Conservation (phyloP, 768 basidiomycete species). For the Termitomyces sp. region DNA sequence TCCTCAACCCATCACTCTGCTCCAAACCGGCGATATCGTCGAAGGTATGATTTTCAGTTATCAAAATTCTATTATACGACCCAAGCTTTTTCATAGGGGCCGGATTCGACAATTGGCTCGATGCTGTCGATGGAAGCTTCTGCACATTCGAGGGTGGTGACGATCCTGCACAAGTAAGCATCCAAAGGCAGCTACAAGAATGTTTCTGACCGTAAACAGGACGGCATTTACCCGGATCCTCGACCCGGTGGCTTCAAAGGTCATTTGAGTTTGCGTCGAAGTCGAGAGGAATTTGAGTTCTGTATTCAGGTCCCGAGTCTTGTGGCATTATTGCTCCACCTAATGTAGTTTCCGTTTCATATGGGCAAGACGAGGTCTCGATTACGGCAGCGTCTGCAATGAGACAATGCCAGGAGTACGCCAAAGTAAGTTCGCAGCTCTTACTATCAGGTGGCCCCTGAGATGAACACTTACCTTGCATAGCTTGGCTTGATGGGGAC, state of each 20-base stretch:
- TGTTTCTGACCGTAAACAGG: slow-evolving; percentile 7
- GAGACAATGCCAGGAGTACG: slow-evolving; percentile 45
- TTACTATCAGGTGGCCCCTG: background rate
- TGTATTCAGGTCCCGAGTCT: slow-evolving; percentile 23
- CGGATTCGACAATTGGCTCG: slow-evolving; percentile 43
- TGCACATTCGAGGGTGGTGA: slow-evolving; percentile 43
- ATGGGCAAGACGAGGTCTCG: slow-evolving; percentile 37
- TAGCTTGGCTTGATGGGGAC: slow-evolving; percentile 57
- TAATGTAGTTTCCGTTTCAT: slow-evolving; percentile 37
- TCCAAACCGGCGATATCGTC: slow-evolving; percentile 39
- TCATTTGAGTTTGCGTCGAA: background rate
- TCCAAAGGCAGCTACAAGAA: background rate
- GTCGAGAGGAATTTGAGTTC: background rate
- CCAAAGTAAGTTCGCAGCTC: slow-evolving; percentile 21
- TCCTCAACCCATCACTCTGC: slow-evolving; percentile 33
- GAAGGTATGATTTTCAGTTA: slow-evolving; percentile 22
- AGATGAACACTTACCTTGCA: background rate
- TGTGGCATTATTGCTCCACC: slow-evolving; percentile 39
- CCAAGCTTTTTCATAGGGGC: slow-evolving; percentile 23
- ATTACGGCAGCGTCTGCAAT: slow-evolving; percentile 33
- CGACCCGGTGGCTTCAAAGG: slow-evolving; percentile 13
- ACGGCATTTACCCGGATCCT: slow-evolving; percentile 18
- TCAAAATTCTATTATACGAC: background rate
- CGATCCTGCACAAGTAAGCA: slow-evolving; percentile 26
- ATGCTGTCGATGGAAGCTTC: slow-evolving; percentile 40